Percentiles rank a stretch among this genome's conserved stretches.
Evolutionary conservation across 129 eudicot genomes (phyloP).

Genomic region (Artemisia tridentata): DNA sequence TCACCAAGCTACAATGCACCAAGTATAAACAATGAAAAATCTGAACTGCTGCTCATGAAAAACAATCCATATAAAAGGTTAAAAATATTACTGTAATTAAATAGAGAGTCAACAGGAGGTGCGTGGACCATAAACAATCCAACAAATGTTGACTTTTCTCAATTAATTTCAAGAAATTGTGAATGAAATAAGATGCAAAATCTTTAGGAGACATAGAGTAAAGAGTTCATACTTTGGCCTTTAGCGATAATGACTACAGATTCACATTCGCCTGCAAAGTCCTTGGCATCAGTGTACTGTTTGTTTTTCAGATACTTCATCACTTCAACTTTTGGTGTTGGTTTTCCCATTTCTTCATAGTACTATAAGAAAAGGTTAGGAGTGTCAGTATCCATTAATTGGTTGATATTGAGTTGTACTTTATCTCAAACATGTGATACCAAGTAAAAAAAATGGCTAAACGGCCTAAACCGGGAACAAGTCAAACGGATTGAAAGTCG

Average conservation of each 20-base stretch:
- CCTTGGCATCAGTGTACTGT: conserved; percentile 80
- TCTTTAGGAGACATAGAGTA: background rate
- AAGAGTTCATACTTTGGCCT: conserved; percentile 76
- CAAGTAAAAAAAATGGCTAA: too few relatives aligned
- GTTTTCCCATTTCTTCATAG: conserved; percentile 95
- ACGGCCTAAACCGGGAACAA: background rate
- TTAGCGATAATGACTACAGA: conserved; percentile 96
- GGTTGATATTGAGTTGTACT: background rate
- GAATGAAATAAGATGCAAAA: background rate
- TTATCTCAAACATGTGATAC: background rate
- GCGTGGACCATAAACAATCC: too few relatives aligned
- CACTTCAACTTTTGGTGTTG: conserved; percentile 89
- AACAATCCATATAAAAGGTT: too few relatives aligned
- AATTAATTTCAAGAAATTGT: too few relatives aligned
- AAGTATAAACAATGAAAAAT: too few relatives aligned
- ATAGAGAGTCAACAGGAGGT: too few relatives aligned
- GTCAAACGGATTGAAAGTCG: background rate
- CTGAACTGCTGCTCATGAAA: too few relatives aligned
- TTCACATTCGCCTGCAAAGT: conserved; percentile 91
- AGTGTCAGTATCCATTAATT: background rate
- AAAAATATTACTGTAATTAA: too few relatives aligned
- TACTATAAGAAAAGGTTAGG: conserved; percentile 45
- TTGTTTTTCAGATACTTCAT: conserved; percentile 72
- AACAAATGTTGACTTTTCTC: too few relatives aligned
- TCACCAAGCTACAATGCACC: too few relatives aligned